Base-by-base conservation (phyloP, 345 rosid genomes). In the Combretum micranthum region DNA sequence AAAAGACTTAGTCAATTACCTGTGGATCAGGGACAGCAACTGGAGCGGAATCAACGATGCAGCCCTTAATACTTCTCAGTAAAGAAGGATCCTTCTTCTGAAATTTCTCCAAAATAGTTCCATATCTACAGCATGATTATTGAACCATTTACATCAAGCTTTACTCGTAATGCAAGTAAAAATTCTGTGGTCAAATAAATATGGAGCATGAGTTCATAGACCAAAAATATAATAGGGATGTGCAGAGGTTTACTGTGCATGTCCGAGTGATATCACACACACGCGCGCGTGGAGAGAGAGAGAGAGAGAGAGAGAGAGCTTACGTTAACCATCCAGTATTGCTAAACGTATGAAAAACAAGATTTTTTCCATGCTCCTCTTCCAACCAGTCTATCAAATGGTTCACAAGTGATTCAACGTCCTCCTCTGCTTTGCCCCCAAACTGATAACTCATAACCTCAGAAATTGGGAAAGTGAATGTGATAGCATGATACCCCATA, bases 261-360 rank as follows among this genome's bases (percentile, higher is more conserved):
- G 37, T 37, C 32, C 12, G 22, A 17, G 14, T 17, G 37, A 60
- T 44, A 17, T 19, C 37, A 19, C 14, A 15, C 14, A 53, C 49
- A 17, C 20, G 39, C 12, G 43, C 56, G 42, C 22, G 54, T 45
- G 42, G 60, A 55, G 57, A 3, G 5, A 13, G 16, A 8, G 52
- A n/a, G 26, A 45, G 37, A 22, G 51, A 20, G 39, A 58, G 51
- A 63, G 45, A 47, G 50, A 53, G 46, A 43, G 42, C 90, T 87
- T 64, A 90, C 96, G 81, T 90, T 67, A 94, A 67, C 99, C 97
- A 94, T 59, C 99, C 99, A 1, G 99, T 94, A 64, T 94, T 94
- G 79, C 99, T 90, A 62, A 94, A 94, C 47, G 96, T 94, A 78
- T 93, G 99, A 70, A 93, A 93, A 67, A 93, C 85, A 13, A 94